phyloP scores from a whole-genome alignment of 495 filamentous ascomycete species.

The Rostrohypoxylon terebratum region DNA sequence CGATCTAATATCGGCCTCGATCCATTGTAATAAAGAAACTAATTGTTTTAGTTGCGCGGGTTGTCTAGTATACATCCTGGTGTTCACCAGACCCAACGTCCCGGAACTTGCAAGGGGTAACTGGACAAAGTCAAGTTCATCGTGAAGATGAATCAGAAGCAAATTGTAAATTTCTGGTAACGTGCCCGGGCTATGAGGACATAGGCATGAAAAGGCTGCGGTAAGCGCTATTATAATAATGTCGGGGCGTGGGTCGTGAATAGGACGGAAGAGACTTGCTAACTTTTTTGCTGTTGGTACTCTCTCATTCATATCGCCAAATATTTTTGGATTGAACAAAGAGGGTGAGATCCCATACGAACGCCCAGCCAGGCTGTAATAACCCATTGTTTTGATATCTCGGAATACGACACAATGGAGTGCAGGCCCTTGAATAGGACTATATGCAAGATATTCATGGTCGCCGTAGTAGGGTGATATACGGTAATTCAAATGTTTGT shows the following conservation, averaged over 20 bases:
- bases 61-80: background rate
- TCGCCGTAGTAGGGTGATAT: background rate
- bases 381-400: background rate
- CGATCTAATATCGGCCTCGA: constrained; percentile 4
- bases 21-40: background rate
- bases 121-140: background rate
- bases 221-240: constrained; percentile 26
- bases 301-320: background rate
- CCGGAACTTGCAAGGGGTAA: background rate
- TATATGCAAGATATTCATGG: constrained; percentile 16
- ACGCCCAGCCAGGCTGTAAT: background rate
- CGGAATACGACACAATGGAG: constrained; percentile 1
- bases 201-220: constrained; percentile 7
- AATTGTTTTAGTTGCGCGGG: constrained; percentile 3
- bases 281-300: constrained; percentile 8
- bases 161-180: background rate
- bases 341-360: background rate
- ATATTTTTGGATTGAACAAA: background rate
- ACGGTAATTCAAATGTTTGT: background rate
- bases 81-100: constrained; percentile 1
- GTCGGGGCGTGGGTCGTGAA: constrained; percentile 6
- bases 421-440: constrained; percentile 12
- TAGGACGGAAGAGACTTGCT: constrained; percentile 1
- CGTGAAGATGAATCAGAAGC: background rate
- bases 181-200: background rate